A percentile compares a stretch with the other conserved stretches of the same genome.
Conservation (phyloP, 495 filamentous ascomycete genomes). For the Aspergillus panamensis region DNA sequence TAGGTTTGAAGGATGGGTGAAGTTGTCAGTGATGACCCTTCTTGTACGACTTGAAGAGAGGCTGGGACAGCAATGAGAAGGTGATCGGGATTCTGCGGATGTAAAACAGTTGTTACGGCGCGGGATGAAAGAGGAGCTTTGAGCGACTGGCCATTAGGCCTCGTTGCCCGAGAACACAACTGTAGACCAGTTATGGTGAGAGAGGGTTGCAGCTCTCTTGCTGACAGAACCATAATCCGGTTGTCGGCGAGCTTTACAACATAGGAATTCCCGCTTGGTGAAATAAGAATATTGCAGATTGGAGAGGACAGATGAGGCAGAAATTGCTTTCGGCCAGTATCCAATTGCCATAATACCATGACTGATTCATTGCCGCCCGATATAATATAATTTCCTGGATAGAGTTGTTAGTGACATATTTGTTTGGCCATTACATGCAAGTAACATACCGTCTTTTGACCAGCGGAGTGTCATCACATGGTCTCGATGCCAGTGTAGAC, state of each 20-base stretch:
- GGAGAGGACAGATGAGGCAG: slow-evolving; percentile 83
- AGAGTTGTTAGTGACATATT: slow-evolving; percentile 11
- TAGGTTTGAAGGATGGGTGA: slow-evolving; percentile 74
- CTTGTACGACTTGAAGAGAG: slow-evolving; percentile 38
- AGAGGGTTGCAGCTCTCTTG: slow-evolving; percentile 77
- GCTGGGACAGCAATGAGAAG: slow-evolving; percentile 60
- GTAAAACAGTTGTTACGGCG: slow-evolving; percentile 41
- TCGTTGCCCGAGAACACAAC: slow-evolving; percentile 32
- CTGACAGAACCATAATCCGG: slow-evolving; percentile 81
- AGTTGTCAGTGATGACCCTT: slow-evolving; percentile 28
- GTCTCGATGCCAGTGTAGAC: slow-evolving; percentile 87
- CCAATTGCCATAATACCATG: slow-evolving; percentile 91
- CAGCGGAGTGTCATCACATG: slow-evolving; percentile 77
- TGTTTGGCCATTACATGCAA: neutral
- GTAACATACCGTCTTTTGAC: slow-evolving; percentile 77
- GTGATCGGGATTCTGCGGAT: slow-evolving; percentile 52
- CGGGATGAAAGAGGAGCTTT: neutral
- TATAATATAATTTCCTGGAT: slow-evolving; percentile 85
- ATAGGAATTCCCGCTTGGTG: slow-evolving; percentile 73
- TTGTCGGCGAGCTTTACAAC: slow-evolving; percentile 85
- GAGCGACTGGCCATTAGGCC: slow-evolving; percentile 23
- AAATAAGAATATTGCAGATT: slow-evolving; percentile 80
- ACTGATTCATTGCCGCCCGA: slow-evolving; percentile 90
- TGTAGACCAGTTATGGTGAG: slow-evolving; percentile 82
- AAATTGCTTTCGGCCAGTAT: slow-evolving; percentile 73